These are phyloP conservation scores for Carex pumila DNA, from an alignment of 176 grass and related monocot genomes.

Conservation along the genomic window DNA sequence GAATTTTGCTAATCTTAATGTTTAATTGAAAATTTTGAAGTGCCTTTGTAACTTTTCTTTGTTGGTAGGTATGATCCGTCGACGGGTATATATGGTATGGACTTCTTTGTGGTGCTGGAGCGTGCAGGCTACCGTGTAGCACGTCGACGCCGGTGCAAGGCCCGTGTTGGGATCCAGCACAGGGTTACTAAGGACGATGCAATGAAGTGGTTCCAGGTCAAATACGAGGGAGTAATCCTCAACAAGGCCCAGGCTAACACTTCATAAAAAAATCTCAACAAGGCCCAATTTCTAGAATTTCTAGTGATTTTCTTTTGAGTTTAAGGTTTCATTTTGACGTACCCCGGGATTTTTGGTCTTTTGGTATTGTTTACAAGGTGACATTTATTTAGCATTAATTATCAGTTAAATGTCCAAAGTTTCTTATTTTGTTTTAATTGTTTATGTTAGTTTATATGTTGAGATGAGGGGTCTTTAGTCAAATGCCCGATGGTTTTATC, in stretches of 20 bases:
- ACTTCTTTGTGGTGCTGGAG: slow-evolving; percentile 53
- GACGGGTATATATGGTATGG: slow-evolving; percentile 69
- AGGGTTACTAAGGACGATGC: slow-evolving; percentile 58
- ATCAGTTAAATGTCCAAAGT: neutral
- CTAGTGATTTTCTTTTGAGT: neutral
- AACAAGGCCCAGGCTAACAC: slow-evolving; percentile 56
- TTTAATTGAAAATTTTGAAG: neutral
- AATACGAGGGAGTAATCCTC: slow-evolving; percentile 64
- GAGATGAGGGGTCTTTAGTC: neutral
- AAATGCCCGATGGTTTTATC: neutral
- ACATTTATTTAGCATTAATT: neutral
- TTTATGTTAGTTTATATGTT: neutral
- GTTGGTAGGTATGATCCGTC: slow-evolving; percentile 41
- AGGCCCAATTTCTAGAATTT: neutral
- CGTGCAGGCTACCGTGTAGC: slow-evolving; percentile 51
- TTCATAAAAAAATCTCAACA: neutral
- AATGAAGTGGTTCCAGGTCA: slow-evolving; percentile 72
- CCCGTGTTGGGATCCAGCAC: slow-evolving; percentile 57
- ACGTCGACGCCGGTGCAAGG: slow-evolving; percentile 53
- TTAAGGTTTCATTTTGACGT: neutral
- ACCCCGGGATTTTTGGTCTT: neutral
- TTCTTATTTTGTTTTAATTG: neutral
- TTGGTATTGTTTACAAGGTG: neutral
- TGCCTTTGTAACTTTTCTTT: too few relatives aligned
- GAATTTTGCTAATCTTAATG: neutral